Evolutionary conservation across 2,329 filamentous ascomycete species (phyloP), one percentile per base, ranked within the genome.

Genomic region (Huntiella moniliformis): DNA sequence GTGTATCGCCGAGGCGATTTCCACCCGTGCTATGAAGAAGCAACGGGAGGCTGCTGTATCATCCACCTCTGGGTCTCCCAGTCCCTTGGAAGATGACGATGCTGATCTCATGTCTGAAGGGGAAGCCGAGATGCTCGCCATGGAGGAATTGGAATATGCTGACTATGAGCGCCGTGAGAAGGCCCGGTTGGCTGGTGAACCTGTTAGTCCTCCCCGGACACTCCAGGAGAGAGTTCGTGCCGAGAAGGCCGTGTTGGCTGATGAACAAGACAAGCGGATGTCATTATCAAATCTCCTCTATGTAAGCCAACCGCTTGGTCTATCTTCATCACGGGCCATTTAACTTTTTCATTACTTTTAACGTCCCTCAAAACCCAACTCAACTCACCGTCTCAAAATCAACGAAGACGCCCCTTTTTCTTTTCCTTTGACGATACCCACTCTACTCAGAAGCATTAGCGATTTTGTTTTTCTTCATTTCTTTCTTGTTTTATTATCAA

Each of bases 341-440:
- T 37, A 11, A 38, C 31, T 18, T 31, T 34, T 42, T 32, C 31
- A 10, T 32, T 16, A 33, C n/a, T 13, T 32, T 13, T 42, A 10
- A 16, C 5, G 13, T 31, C 28, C 15, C 10, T 6, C 31, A 13
- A 34, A 13, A 10, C 39, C 33, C 37, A 12, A 38, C 17, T 16
- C 4, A 13, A 18, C 16, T n/a, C 18, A 42, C 33, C 39, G 18
- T 28, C 40, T 8, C 13, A 12, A 16, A 39, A 15, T 8, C 11
- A 32, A 42, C 31, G 11, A 42, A 28, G 40, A 42, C 40, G 40
- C 31, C 17, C 15, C 4, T 42, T 35, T 32, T 31, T 18, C 15
- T 41, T 41, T 42, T 42, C 28, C 33, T 34, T 34, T 42, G 40
- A 42, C 40, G 40, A 42, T 42, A 42, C 40, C 40, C 40, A 42